Evolutionary conservation across 2,329 filamentous ascomycete species (phyloP).

Genomic region (Phialophora tarda): DNA sequence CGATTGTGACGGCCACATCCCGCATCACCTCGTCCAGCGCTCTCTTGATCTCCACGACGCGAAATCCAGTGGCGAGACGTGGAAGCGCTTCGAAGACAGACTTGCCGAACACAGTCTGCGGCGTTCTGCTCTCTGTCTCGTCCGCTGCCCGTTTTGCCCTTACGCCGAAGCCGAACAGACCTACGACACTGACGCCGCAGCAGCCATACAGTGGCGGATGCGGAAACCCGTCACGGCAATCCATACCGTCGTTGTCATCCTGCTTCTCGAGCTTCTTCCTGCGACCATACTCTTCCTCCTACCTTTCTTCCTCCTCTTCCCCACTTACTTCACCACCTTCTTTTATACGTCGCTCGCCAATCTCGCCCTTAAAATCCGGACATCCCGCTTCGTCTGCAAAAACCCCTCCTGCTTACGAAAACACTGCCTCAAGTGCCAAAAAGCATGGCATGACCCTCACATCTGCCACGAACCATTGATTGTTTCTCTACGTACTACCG

Average conservation of each 20-base stretch:
- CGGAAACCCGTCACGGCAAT: slow-evolving; percentile 59
- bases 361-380: slow-evolving; percentile 71
- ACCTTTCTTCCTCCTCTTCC: slow-evolving; percentile 58
- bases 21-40: slow-evolving; percentile 70
- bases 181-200: slow-evolving; percentile 61
- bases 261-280: slow-evolving; percentile 53
- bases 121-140: slow-evolving; percentile 73
- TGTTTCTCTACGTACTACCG: slow-evolving; percentile 80
- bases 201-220: slow-evolving; percentile 62
- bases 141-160: slow-evolving; percentile 86
- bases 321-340: slow-evolving; percentile 57
- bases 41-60: slow-evolving; percentile 68
- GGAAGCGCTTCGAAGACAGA: slow-evolving; percentile 77
- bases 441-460: slow-evolving; percentile 86
- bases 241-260: slow-evolving; percentile 55
- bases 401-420: slow-evolving; percentile 69
- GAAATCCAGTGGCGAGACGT: slow-evolving; percentile 71
- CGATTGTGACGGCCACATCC: slow-evolving; percentile 74
- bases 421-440: slow-evolving; percentile 82
- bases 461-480: slow-evolving; percentile 84
- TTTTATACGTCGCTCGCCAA: slow-evolving; percentile 68
- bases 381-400: slow-evolving; percentile 77
- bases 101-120: slow-evolving; percentile 77
- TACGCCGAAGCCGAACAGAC: slow-evolving; percentile 88
- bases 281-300: slow-evolving; percentile 61